Evolutionary conservation across 805 yeast species (phyloP).

Genomic region (Cyberlindnera xylosilytica): DNA sequence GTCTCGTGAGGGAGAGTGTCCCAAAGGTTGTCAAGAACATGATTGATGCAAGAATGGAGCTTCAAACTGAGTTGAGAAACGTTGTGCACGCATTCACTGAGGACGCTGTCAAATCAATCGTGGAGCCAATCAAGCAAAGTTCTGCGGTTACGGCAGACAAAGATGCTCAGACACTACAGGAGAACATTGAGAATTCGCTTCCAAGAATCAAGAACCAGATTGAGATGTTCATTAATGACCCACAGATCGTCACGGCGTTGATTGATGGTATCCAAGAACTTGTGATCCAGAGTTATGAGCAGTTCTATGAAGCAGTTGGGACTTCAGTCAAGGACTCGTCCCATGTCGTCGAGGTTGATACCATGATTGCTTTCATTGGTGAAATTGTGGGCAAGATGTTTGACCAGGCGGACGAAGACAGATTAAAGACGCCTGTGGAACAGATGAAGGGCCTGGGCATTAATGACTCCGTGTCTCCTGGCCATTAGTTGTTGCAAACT

Average conservation of each 20-base stretch:
- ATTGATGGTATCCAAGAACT: conserved; percentile 66
- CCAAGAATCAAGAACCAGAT: conserved; percentile 55
- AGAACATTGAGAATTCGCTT: conserved; percentile 48
- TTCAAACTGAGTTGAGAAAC: conserved; percentile 69
- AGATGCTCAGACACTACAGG: conserved; percentile 41
- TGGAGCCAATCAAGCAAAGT: conserved; percentile 39
- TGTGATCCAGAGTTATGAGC: conserved; percentile 54
- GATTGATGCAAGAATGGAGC: conserved; percentile 74
- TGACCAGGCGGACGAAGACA: conserved; percentile 21
- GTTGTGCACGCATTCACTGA: conserved; percentile 61
- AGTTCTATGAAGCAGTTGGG: conserved; percentile 37
- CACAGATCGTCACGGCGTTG: conserved; percentile 45
- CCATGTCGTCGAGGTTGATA: conserved; percentile 62
- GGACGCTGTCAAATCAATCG: conserved; percentile 46
- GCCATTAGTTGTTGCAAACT: too few relatives aligned
- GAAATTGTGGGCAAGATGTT: conserved; percentile 32
- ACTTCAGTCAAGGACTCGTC: conserved; percentile 33
- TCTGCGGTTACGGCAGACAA: conserved; percentile 28
- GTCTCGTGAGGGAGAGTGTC: conserved; percentile 61
- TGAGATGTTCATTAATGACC: conserved; percentile 52
- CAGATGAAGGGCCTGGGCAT: not conserved
- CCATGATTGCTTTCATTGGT: conserved; percentile 48
- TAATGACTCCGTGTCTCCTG: too few relatives aligned
- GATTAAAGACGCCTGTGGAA: not conserved
- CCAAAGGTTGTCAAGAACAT: conserved; percentile 79